These are phyloP conservation scores for Fusarium devonianum DNA, from an alignment of 2,329 filamentous ascomycete genomes.

Conservation along the genomic window DNA sequence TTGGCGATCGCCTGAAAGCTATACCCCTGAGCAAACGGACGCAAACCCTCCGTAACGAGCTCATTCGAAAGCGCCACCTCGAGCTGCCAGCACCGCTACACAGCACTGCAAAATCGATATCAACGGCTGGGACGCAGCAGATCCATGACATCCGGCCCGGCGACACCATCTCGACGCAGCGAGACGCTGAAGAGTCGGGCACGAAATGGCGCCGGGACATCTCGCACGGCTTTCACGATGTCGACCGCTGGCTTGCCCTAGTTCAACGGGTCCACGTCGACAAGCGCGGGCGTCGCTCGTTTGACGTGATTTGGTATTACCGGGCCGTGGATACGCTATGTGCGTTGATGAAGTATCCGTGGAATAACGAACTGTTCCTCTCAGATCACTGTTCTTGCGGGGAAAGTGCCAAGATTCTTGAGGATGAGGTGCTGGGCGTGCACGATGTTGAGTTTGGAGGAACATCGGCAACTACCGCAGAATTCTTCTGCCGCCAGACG, in stretches of 20 bases:
- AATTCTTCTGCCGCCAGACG: conserved; percentile 75
- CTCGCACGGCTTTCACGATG: conserved; percentile 51
- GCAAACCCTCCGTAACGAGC: conserved; percentile 39
- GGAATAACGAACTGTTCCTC: conserved; percentile 76
- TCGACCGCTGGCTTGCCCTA: conserved; percentile 73
- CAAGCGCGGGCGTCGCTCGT: conserved; percentile 48
- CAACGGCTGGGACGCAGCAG: conserved; percentile 32
- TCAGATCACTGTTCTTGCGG: conserved; percentile 78
- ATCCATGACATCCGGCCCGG: conserved; percentile 51
- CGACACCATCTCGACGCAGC: conserved; percentile 57
- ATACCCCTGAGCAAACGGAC: conserved; percentile 42
- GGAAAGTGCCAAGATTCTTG: conserved; percentile 54
- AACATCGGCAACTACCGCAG: conserved; percentile 52
- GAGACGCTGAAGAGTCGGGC: conserved; percentile 54
- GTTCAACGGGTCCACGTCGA: conserved; percentile 63
- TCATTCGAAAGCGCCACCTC: conserved; percentile 42
- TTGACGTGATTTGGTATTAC: conserved; percentile 79
- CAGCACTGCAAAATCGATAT: conserved; percentile 31
- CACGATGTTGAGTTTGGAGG: conserved; percentile 67
- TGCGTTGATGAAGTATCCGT: conserved; percentile 71
- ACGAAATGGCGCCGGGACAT: conserved; percentile 64
- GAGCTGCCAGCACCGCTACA: conserved; percentile 39
- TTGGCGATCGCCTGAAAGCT: conserved; percentile 58
- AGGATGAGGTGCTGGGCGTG: conserved; percentile 63
- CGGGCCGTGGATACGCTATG: conserved; percentile 75